Conservation (phyloP, 768 basidiomycete genomes). For the Hericium coralloides region DNA sequence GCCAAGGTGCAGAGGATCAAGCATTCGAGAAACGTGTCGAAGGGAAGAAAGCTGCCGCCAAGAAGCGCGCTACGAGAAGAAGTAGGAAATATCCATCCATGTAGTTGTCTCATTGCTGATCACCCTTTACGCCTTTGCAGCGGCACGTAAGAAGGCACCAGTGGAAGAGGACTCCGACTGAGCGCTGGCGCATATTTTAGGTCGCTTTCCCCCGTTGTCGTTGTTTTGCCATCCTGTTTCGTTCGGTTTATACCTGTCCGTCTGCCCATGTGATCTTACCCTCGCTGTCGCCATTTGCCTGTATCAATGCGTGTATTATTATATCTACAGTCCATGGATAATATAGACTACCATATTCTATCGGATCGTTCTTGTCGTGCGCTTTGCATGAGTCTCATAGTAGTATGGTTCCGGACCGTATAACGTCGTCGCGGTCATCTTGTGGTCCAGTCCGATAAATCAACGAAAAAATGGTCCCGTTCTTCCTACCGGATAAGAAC, state of each 20-base stretch:
- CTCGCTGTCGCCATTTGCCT: not conserved
- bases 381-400: too few relatives aligned
- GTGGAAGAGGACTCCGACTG: not conserved
- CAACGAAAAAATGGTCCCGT: too few relatives aligned
- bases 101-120: not conserved
- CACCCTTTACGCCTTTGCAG: not conserved
- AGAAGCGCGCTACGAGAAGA: conserved; percentile 51
- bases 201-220: not conserved
- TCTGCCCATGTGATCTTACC: too few relatives aligned
- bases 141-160: not conserved
- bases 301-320: not conserved
- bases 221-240: not conserved
- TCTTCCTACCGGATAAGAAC: too few relatives aligned
- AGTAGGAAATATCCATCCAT: conserved; percentile 22
- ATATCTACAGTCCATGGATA: not conserved
- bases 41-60: conserved; percentile 74
- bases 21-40: conserved; percentile 82
- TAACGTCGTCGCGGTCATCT: too few relatives aligned
- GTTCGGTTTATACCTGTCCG: too few relatives aligned
- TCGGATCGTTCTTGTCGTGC: too few relatives aligned
- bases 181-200: not conserved
- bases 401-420: too few relatives aligned
- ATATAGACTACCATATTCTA: too few relatives aligned
- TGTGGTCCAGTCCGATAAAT: too few relatives aligned
- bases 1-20: conserved; percentile 87